Percentiles rank a stretch among this genome's conserved stretches.
phyloP scores from a whole-genome alignment of 768 basidiomycete genomes.

The Exsudoporus frostii region DNA sequence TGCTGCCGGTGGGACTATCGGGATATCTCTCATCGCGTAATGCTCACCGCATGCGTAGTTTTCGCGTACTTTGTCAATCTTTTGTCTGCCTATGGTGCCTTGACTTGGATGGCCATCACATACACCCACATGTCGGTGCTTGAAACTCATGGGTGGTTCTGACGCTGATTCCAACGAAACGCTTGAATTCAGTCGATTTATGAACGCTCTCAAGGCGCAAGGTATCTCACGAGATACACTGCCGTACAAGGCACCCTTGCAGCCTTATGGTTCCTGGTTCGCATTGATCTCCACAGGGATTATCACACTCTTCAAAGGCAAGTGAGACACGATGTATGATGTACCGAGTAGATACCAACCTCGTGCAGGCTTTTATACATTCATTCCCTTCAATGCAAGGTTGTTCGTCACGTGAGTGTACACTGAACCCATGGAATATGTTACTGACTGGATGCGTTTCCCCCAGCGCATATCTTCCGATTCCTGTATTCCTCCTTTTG shows the following conservation, averaged over 20 bases:
- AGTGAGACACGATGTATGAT: neutral
- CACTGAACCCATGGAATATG: neutral
- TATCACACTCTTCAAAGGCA: conserved; percentile 61
- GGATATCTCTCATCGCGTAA: neutral
- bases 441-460: neutral
- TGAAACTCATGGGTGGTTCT: neutral
- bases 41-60: conserved; percentile 10
- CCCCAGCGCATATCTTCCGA: conserved; percentile 27
- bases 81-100: conserved; percentile 35
- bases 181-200: conserved; percentile 40
- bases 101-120: conserved; percentile 45
- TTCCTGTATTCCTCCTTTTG: conserved; percentile 35
- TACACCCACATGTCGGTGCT: conserved; percentile 57
- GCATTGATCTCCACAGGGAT: conserved; percentile 50
- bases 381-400: conserved; percentile 47
- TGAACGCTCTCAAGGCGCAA: conserved; percentile 44
- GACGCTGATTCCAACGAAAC: conserved; percentile 12
- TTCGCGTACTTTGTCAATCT: conserved; percentile 40
- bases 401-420: conserved; percentile 54
- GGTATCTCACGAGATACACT: conserved; percentile 42
- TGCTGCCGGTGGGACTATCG: conserved; percentile 41
- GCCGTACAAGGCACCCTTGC: conserved; percentile 33
- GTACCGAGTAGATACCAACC: neutral
- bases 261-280: conserved; percentile 58
- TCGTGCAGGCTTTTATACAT: conserved; percentile 35